A percentile compares a stretch with the other conserved stretches of the same genome.
phyloP scores from a whole-genome alignment of 2,329 filamentous ascomycete genomes.

The Exophiala lecanii-corni region DNA sequence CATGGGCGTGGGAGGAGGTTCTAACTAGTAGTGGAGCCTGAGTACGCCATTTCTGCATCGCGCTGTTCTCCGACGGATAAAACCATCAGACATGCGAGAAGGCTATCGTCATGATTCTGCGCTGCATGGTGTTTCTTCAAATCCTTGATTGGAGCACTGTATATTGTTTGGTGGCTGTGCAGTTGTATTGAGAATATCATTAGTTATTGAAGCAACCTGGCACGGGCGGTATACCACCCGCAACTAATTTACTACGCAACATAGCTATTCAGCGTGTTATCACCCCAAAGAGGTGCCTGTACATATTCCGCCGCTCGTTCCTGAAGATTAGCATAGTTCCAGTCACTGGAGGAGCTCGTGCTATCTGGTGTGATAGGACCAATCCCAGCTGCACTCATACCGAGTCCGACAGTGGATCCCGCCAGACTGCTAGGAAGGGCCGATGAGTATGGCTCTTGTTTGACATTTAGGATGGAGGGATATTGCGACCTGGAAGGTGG shows the following conservation, averaged over 20 bases:
- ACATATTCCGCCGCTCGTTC: slow-evolving; percentile 46
- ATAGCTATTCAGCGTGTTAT: slow-evolving; percentile 8
- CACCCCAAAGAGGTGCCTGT: slow-evolving; percentile 42
- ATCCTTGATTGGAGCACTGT: no score
- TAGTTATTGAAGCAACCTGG: no score
- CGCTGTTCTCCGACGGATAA: no score
- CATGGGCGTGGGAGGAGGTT: no score
- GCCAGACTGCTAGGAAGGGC: slow-evolving; percentile 9
- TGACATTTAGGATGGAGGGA: slow-evolving; percentile 8
- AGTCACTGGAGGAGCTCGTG: slow-evolving; percentile 39
- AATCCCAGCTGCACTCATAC: slow-evolving; percentile 10
- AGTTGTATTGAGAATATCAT: no score
- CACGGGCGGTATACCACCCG: no score
- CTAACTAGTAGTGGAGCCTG: no score
- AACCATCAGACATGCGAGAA: no score
- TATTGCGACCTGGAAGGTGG: slow-evolving; percentile 11
- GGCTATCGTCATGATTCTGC: no score
- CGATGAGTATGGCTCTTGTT: slow-evolving; percentile 18
- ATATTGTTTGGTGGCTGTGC: no score
- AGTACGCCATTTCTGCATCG: no score
- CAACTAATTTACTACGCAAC: background rate
- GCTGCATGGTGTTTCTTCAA: no score
- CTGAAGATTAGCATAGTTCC: slow-evolving; percentile 42
- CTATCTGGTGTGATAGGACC: slow-evolving; percentile 45
- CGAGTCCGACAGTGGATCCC: slow-evolving; percentile 2